Evolutionary conservation across 2,329 filamentous ascomycete species (phyloP), one percentile per base, ranked within the genome.

Genomic region (Verticillium nubilum): DNA sequence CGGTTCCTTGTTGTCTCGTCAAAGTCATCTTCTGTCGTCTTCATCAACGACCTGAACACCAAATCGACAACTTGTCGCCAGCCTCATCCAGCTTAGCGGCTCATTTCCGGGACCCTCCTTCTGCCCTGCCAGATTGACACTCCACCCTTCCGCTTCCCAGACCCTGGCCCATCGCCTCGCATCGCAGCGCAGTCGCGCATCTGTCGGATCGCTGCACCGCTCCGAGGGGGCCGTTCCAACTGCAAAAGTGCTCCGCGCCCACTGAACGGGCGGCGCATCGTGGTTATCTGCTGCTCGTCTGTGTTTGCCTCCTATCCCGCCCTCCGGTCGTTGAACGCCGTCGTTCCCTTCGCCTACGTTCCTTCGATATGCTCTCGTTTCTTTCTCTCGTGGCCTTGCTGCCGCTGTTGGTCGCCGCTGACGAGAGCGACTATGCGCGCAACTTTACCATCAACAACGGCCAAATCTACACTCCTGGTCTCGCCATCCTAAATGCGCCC

Each of bases 381-480:
- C 9, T 37, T 25, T 42, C 55, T 55, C 57, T 57, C 33, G 58
- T 64, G 29, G 56, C 63, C 52, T 58, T 70, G 57, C 61, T 73
- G 57, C 63, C 66, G 47, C 57, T 73, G n/a, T 64, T 74, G 15
- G 59, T 71, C 26, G 63, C 65, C 42, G 64, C 61, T 17, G 61
- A 67, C 17, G 61, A 65, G 9, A 57, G 35, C 10, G 54, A 57
- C 7, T 55, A 57, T 28, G 75, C 75, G 5, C 67, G 73, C 50
- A 75, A 78, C 61, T 88, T 88, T 66, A 84, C 81, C 23, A 80
- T 85, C 57, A 73, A 84, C 25, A 84, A 84, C 64, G 87, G 87
- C 17, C 86, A 90, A 66, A 82, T 91, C 58, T 89, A 82, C 67
- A 91, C 87, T 0, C 87, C 87, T 0, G 87, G 88, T 0, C 80